Conservation (phyloP, 2,329 filamentous ascomycete species). For the Xylariaceae sp. region DNA sequence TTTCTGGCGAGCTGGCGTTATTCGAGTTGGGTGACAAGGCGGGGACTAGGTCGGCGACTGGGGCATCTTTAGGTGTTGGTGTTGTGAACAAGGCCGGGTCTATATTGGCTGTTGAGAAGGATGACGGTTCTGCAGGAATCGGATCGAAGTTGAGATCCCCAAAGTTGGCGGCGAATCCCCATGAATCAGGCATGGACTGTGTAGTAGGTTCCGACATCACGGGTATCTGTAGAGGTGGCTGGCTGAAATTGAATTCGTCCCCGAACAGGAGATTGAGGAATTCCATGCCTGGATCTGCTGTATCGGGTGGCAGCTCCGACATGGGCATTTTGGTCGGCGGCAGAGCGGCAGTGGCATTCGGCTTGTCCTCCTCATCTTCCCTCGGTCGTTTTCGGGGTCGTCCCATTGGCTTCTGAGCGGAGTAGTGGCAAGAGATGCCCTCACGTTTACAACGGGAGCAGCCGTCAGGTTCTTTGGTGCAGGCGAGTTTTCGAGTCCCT, state of each 20-base stretch:
- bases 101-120: constrained; percentile 22
- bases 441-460: constrained; percentile 58
- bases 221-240: constrained; percentile 1
- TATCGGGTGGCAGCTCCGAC: constrained; percentile 25
- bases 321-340: constrained; percentile 23
- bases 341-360: constrained; percentile 2
- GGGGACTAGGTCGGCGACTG: constrained; percentile 22
- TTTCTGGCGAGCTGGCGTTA: constrained; percentile 22
- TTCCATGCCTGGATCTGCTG: constrained; percentile 25
- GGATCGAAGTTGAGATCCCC: constrained; percentile 27
- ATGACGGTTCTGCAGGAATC: constrained; percentile 14
- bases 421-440: constrained; percentile 57
- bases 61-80: constrained; percentile 7
- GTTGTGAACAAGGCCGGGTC: constrained; percentile 27
- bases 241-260: constrained; percentile 14
- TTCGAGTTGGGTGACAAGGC: constrained; percentile 23
- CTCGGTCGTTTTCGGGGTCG: constrained; percentile 55
- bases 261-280: constrained; percentile 26
- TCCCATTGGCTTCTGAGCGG: constrained; percentile 63
- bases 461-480: constrained; percentile 57
- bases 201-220: not conserved
- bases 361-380: constrained; percentile 21
- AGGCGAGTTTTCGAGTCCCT: constrained; percentile 63
- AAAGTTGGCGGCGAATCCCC: constrained; percentile 11
- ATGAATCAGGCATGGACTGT: not conserved